phyloP scores from a whole-genome alignment of 352 stramenopile species.

The Phytophthora cryptogea region DNA sequence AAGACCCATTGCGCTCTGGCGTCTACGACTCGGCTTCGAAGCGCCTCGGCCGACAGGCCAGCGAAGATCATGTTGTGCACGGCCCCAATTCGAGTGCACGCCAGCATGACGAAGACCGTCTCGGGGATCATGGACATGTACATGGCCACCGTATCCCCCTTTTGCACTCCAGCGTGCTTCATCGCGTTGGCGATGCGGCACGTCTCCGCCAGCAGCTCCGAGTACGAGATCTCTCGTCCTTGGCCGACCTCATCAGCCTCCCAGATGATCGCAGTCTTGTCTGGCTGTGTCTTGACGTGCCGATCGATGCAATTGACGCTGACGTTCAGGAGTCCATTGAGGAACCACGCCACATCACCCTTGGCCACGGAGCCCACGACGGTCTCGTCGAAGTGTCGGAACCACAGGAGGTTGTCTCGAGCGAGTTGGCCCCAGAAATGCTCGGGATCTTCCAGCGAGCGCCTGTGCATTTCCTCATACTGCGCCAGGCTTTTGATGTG shows the following conservation, averaged over 20 bases:
- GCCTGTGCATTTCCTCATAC: constrained; percentile 20
- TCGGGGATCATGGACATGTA: constrained; percentile 52
- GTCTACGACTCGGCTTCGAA: constrained; percentile 94
- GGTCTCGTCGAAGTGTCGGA: constrained; percentile 18
- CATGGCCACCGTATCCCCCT: constrained; percentile 21
- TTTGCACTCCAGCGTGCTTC: constrained; percentile 19
- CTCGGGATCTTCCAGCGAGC: constrained; percentile 13
- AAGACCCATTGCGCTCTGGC: constrained; percentile 87
- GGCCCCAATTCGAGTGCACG: constrained; percentile 96
- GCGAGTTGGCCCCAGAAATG: constrained; percentile 16
- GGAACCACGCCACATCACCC: constrained; percentile 17
- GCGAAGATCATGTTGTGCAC: constrained; percentile 98
- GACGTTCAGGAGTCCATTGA: constrained; percentile 23
- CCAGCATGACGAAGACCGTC: constrained; percentile 96
- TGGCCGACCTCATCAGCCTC: constrained; percentile 10
- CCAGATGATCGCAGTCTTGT: constrained; percentile 1
- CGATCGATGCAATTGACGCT: constrained; percentile 26
- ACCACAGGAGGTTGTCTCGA: constrained; percentile 15
- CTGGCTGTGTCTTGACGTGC: constrained; percentile 15
- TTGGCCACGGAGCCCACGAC: constrained; percentile 13
- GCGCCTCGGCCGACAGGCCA: constrained; percentile 91
- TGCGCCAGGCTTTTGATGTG: constrained; percentile 15
- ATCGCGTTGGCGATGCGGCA: constrained; percentile 19
- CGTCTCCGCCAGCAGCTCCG: constrained; percentile 13
- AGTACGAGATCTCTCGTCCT: constrained; percentile 19